phyloP scores from a whole-genome alignment of 2,329 filamentous ascomycete genomes.

The Aspergillus phoenicis region DNA sequence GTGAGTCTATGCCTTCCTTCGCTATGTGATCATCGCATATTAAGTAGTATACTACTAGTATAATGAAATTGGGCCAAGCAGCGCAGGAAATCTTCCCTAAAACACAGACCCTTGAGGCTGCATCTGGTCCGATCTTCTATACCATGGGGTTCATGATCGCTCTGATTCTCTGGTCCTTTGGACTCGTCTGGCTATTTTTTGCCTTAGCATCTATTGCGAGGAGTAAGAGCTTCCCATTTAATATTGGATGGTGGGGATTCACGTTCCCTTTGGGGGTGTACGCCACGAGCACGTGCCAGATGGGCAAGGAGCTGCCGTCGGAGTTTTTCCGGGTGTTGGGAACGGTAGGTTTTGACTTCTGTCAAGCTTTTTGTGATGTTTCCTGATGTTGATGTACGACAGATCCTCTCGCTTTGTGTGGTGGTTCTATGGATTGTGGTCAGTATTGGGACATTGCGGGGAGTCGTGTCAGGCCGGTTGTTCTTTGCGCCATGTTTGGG shows the following conservation, averaged over 20 bases:
- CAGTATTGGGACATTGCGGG: constrained; percentile 51
- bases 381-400: background rate
- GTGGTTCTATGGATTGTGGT: constrained; percentile 61
- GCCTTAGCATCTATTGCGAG: constrained; percentile 39
- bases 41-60: constrained; percentile 25
- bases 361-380: background rate
- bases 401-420: constrained; percentile 55
- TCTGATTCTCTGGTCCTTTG: constrained; percentile 45
- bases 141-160: constrained; percentile 39
- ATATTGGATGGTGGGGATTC: constrained; percentile 66
- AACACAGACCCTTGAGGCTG: constrained; percentile 34
- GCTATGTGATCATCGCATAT: background rate
- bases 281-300: constrained; percentile 47
- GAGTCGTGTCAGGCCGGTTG: constrained; percentile 52
- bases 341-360: constrained; percentile 41
- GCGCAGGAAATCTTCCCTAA: constrained; percentile 42
- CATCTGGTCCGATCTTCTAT: constrained; percentile 38
- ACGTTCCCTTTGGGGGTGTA: constrained; percentile 63
- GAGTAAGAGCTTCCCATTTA: constrained; percentile 56
- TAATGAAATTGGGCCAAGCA: constrained; percentile 55
- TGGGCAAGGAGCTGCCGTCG: constrained; percentile 56
- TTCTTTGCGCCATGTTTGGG: constrained; percentile 59
- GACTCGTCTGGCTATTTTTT: constrained; percentile 45
- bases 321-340: constrained; percentile 60
- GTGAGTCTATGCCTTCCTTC: constrained; percentile 22